Conservation (phyloP, 2,329 filamentous ascomycete genomes). For the Thelonectria discophora region DNA sequence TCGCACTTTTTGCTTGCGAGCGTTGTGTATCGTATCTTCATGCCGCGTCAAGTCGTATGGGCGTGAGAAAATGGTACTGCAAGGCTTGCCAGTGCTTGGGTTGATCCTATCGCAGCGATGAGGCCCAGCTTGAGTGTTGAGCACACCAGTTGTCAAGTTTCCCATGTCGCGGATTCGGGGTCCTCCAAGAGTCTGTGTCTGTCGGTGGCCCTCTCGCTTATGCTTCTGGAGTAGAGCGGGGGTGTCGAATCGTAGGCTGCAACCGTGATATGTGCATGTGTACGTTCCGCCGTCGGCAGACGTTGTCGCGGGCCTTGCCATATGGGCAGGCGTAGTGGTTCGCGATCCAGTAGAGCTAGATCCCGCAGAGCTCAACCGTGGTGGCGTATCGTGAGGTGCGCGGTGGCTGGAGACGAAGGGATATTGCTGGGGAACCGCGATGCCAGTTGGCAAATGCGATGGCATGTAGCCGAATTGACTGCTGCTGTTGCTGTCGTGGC, state of each 20-base stretch:
- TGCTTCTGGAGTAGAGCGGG: constrained; percentile 90
- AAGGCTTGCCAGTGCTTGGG: constrained; percentile 92
- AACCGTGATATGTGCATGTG: constrained; percentile 95
- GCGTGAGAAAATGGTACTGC: constrained; percentile 91
- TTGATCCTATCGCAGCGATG: constrained; percentile 95
- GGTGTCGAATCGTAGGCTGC: constrained; percentile 86
- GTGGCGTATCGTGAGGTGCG: constrained; percentile 47
- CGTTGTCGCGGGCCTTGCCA: constrained; percentile 67
- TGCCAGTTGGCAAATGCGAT: constrained; percentile 49
- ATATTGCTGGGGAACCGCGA: constrained; percentile 61
- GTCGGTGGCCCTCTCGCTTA: constrained; percentile 91
- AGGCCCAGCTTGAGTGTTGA: constrained; percentile 90
- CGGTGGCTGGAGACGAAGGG: constrained; percentile 55
- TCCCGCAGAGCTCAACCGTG: constrained; percentile 55
- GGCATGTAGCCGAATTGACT: constrained; percentile 45
- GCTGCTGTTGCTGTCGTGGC: constrained; percentile 33
- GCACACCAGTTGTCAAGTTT: constrained; percentile 61
- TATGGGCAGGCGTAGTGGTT: constrained; percentile 45
- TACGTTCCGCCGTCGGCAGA: constrained; percentile 87
- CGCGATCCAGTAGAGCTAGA: constrained; percentile 48
- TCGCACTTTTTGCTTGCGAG: constrained; percentile 90
- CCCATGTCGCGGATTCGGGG: constrained; percentile 45
- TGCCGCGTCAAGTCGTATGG: constrained; percentile 97
- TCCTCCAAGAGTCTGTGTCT: constrained; percentile 61
- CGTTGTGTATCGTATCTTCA: constrained; percentile 97